These are phyloP conservation scores for Botrytis tulipae DNA, from an alignment of 2,329 filamentous ascomycete genomes.

Conservation along the genomic window DNA sequence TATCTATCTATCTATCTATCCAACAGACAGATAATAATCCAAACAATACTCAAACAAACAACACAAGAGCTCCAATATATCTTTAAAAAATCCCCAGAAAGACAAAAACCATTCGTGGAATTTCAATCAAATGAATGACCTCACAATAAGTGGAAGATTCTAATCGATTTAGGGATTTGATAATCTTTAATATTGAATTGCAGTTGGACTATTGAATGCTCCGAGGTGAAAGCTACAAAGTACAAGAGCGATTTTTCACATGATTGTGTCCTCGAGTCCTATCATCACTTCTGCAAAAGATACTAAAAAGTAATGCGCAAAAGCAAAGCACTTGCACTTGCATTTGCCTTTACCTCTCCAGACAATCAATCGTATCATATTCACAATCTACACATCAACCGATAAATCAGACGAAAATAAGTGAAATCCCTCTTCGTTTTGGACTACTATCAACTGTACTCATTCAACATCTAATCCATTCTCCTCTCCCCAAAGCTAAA, in stretches of 20 bases:
- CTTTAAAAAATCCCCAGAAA: too few relatives aligned
- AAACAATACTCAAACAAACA: too few relatives aligned
- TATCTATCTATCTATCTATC: too few relatives aligned
- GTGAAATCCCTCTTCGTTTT: not conserved
- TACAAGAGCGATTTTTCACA: not conserved
- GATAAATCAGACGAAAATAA: not conserved
- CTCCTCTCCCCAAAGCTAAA: not conserved
- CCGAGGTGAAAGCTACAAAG: too few relatives aligned
- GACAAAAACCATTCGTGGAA: too few relatives aligned
- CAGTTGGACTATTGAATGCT: too few relatives aligned
- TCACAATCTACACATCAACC: not conserved
- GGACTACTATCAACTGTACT: constrained; percentile 6
- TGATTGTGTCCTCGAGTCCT: not conserved
- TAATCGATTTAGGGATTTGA: too few relatives aligned
- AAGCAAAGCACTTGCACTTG: not conserved
- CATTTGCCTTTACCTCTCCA: not conserved
- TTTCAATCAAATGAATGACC: too few relatives aligned
- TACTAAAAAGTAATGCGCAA: not conserved
- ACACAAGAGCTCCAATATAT: too few relatives aligned
- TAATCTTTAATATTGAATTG: too few relatives aligned
- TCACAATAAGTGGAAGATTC: too few relatives aligned
- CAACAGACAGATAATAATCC: too few relatives aligned
- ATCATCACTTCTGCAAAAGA: not conserved
- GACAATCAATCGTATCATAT: not conserved
- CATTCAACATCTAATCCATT: constrained; percentile 3